Evolutionary conservation across 1,284 basidiomycete genomes (phyloP), one percentile per base, ranked within the genome.

Genomic region (Tranzscheliella williamsii): DNA sequence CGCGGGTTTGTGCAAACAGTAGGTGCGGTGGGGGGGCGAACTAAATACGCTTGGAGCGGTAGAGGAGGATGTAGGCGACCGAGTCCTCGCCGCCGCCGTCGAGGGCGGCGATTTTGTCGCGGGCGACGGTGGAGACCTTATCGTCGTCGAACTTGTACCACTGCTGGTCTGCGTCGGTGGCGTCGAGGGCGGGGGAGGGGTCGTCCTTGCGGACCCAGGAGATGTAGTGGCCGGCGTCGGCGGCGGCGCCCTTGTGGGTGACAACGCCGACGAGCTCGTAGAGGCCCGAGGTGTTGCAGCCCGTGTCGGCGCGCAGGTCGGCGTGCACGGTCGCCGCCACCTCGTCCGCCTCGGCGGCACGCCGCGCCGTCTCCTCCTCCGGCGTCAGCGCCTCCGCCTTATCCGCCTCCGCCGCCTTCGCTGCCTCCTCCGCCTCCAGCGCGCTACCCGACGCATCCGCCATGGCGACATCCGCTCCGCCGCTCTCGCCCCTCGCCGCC

Each of bases 191-290:
- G n/a, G 27, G 27, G 32, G 32, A 11, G 8, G 21, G 16, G 21
- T 62, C 45, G 18, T 72, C 72, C 17, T 70, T 70, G 23, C 71
- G 51, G 13, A 87, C 89, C 81, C 89, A 95, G 1, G 86, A 89
- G 29, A 94, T 91, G 77, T 94, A 95, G 79, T 95, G 92, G 1
- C 91, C 93, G 0, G 89, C 86, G 74, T 97, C 92, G 0, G 94
- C 92, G 0, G 88, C 88, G 0, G 91, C 86, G 15, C 95, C 95
- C 78, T 98, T 98, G 83, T 97, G 94, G 21, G 92, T 95, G 13
- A 99, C 87, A 72, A 98, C 89, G 86, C 89, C 88, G 46, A 89
- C 85, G 27, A 93, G 84, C 48, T 93, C 90, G 76, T 92, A 94
- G 67, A 92, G 70, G 11, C 87, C 90, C 13, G 84, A 87, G 22